Conservation (phyloP, 2,329 filamentous ascomycete species). For the Aspergillus aculeatinus region DNA sequence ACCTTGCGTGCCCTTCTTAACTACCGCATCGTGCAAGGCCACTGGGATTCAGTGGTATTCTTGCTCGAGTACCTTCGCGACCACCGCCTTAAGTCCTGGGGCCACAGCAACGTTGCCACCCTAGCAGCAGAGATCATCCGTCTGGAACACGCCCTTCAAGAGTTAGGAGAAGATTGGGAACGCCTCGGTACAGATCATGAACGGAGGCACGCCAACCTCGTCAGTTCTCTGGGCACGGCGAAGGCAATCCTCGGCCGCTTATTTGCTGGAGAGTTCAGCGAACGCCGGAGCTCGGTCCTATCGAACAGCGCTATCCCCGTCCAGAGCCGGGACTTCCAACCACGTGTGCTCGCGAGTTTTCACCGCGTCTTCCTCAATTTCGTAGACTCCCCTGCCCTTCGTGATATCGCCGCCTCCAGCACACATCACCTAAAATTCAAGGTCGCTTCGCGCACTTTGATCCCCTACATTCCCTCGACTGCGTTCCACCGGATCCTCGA, state of each 20-base stretch:
- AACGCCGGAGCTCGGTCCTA: neutral
- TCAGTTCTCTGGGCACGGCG: conserved; percentile 24
- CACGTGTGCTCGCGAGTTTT: conserved; percentile 30
- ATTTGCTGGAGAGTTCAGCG: conserved; percentile 37
- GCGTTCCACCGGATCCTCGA: conserved; percentile 56
- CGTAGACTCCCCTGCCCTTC: conserved; percentile 28
- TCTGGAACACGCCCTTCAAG: conserved; percentile 29
- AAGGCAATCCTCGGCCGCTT: conserved; percentile 35
- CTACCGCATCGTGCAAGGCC: conserved; percentile 31
- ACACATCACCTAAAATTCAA: conserved; percentile 16
- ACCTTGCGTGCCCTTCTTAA: conserved; percentile 39
- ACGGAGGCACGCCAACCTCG: neutral
- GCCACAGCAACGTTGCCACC: conserved; percentile 36
- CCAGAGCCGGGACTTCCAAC: conserved; percentile 26
- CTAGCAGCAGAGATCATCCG: conserved; percentile 43
- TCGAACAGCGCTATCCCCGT: conserved; percentile 11
- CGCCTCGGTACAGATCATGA: no score
- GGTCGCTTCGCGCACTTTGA: conserved; percentile 16
- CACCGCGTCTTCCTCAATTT: conserved; percentile 33
- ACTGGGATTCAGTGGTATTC: conserved; percentile 35
- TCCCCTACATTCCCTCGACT: conserved; percentile 33
- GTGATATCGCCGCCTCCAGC: conserved; percentile 25
- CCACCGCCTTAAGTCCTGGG: conserved; percentile 37
- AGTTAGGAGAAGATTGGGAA: neutral
- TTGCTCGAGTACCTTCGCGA: conserved; percentile 37